These are phyloP conservation scores for Candida albicans DNA, from an alignment of 1,139 yeast species.

Conservation along the genomic window DNA sequence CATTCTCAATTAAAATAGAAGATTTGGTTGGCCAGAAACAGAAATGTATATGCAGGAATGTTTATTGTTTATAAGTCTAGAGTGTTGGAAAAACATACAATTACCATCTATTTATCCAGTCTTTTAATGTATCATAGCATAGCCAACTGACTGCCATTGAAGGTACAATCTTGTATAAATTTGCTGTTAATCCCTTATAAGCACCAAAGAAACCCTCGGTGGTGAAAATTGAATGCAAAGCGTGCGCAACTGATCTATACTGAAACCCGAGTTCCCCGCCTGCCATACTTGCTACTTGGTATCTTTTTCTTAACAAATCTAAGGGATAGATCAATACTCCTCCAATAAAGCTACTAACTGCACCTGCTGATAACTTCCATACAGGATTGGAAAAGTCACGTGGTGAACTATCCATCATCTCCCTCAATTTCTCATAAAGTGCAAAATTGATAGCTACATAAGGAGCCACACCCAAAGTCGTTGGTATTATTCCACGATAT, in stretches of 20 bases:
- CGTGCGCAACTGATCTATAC: constrained; percentile 71
- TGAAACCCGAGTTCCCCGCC: constrained; percentile 80
- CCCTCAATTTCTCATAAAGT: constrained; percentile 79
- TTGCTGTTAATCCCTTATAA: constrained; percentile 86
- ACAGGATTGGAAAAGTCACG: constrained; percentile 43
- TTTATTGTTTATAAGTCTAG: neutral
- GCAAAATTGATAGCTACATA: constrained; percentile 93
- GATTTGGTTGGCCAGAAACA: constrained; percentile 18
- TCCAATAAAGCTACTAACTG: constrained; percentile 65
- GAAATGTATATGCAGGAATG: constrained; percentile 9
- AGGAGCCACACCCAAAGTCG: constrained; percentile 93
- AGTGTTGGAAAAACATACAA: neutral
- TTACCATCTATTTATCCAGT: constrained; percentile 34
- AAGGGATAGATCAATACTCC: constrained; percentile 89
- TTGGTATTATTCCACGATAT: constrained; percentile 84
- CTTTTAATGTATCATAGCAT: constrained; percentile 70
- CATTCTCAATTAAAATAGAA: constrained; percentile 3
- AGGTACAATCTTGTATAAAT: constrained; percentile 86
- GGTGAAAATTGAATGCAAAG: constrained; percentile 63
- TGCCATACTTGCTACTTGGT: constrained; percentile 85
- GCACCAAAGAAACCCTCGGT: constrained; percentile 80
- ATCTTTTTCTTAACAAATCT: constrained; percentile 83
- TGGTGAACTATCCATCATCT: constrained; percentile 42
- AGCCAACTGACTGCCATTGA: constrained; percentile 96
- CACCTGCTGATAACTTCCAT: constrained; percentile 76